A percentile compares a stretch with the other conserved stretches of the same genome.
Evolutionary conservation across 306 rosid species (phyloP).

Genomic region (Alnus glutinosa): DNA sequence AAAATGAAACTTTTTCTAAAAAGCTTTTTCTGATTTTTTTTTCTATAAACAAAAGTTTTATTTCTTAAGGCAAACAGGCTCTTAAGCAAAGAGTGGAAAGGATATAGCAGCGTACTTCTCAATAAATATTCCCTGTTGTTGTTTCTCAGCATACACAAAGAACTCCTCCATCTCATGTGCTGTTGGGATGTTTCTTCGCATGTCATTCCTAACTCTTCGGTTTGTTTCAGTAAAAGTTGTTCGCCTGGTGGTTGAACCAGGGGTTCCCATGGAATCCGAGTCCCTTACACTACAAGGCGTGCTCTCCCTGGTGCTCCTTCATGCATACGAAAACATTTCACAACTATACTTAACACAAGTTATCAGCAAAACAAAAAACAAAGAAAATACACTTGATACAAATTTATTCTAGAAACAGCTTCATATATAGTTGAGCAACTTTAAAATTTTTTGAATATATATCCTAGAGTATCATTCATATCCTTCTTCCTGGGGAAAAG

Average conservation of each 20-base stretch:
- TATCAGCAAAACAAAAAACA: conserved; percentile 7
- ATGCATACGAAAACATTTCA: background rate
- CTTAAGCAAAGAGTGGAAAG: background rate
- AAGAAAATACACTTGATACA: background rate
- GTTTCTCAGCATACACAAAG: conserved; percentile 71
- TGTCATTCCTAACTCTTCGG: conserved; percentile 33
- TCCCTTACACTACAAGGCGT: conserved; percentile 79
- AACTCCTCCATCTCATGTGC: conserved; percentile 82
- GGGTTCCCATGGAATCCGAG: conserved; percentile 47
- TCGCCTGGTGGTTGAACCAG: conserved; percentile 67
- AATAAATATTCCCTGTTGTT: conserved; percentile 67
- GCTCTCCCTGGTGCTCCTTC: conserved; percentile 78
- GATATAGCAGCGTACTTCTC: conserved; percentile 53
- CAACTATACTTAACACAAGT: conserved; percentile 6
- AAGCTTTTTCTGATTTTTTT: no score
- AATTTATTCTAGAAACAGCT: background rate
- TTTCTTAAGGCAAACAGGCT: no score
- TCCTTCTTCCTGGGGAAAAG: background rate
- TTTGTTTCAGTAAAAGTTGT: conserved; percentile 9
- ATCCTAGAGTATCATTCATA: background rate
- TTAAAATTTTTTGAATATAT: background rate
- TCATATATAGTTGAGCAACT: background rate
- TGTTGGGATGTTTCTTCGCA: conserved; percentile 61
- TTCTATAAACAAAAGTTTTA: no score
- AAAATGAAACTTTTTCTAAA: no score